A percentile compares a stretch with the other conserved stretches of the same genome.
phyloP scores from a whole-genome alignment of 2,329 filamentous ascomycete genomes.

The Cladosporium colombiae region DNA sequence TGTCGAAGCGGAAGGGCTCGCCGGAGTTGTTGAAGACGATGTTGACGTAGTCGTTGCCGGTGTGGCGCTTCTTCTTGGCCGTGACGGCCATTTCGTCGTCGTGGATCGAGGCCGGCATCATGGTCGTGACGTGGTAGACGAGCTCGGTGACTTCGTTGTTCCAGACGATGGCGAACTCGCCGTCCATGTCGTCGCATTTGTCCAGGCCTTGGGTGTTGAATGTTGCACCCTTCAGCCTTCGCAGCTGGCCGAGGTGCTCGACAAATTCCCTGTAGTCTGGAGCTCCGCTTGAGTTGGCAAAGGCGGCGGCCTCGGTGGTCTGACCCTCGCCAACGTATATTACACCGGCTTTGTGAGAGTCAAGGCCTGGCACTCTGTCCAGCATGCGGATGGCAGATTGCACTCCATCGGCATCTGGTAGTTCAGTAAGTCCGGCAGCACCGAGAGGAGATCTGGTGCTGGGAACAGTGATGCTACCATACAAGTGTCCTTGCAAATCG shows the following conservation, averaged over 20 bases:
- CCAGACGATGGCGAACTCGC: constrained; percentile 89
- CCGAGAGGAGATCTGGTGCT: constrained; percentile 32
- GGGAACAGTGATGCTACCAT: constrained; percentile 55
- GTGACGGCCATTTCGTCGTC: constrained; percentile 59
- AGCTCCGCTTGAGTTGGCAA: constrained; percentile 83
- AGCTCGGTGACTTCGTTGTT: constrained; percentile 92
- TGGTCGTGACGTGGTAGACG: constrained; percentile 91
- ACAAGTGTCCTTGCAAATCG: constrained; percentile 28
- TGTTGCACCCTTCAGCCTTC: constrained; percentile 74
- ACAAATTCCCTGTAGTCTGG: constrained; percentile 86
- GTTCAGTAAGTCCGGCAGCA: constrained; percentile 54
- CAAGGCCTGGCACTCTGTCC: constrained; percentile 84
- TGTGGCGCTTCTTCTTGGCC: constrained; percentile 82
- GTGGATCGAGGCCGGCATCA: constrained; percentile 89
- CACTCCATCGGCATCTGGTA: constrained; percentile 67
- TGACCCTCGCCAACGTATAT: constrained; percentile 91
- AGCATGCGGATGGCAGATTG: constrained; percentile 76
- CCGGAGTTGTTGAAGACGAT: constrained; percentile 98
- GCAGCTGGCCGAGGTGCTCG: constrained; percentile 76
- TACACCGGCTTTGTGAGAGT: constrained; percentile 93
- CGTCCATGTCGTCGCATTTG: constrained; percentile 73
- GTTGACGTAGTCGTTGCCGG: constrained; percentile 97
- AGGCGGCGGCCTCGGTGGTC: constrained; percentile 76
- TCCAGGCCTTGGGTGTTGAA: constrained; percentile 96
- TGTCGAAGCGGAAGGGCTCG: constrained; percentile 75